Evolutionary conservation across 2,329 filamentous ascomycete species (phyloP), one percentile per base, ranked within the genome.

Genomic region (Calonectria pauciramosa): DNA sequence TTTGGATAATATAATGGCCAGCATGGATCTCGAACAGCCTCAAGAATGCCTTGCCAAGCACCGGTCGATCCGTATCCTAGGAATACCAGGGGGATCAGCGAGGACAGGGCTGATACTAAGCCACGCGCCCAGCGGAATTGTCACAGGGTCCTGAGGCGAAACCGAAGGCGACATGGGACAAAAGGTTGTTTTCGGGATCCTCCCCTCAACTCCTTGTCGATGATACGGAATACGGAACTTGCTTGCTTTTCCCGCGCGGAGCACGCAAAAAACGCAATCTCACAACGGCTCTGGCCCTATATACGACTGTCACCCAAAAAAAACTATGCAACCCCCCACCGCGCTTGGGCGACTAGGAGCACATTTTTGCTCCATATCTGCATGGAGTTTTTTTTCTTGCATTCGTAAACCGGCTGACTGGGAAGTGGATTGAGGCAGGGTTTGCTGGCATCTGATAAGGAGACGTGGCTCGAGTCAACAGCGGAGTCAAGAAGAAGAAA

Each of bases 41-140:
- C 56, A 63, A 63, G 56, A 63, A 63, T 63, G 56, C 56, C 56
- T 63, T 63, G 56, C 56, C 56, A 63, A 63, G 56, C 56, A 41
- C 56, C 56, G 56, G 56, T 41, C 56, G 56, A 63, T 63, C 56
- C 56, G 36, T 36, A 63, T 63, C 56, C 56, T 18, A 63, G 56
- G 36, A 41, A 38, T 38, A 63, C 38, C 56, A 63, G 56, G 56
- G 56, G 56, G 56, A 41, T 63, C 56, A 26, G 34, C 56, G 56
- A 63, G 56, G 56, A 63, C 56, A 63, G 56, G 56, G 56, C 56
- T 63, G 56, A 63, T 63, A 38, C 56, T 63, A 41, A 63, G 56
- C 36, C 23, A 63, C 56, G 56, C 36, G 34, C 56, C 36, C 56
- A 63, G 56, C 23, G 34, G 56, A 63, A 38, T 41, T 63, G 56